Conservation (phyloP, 2,329 filamentous ascomycete species). For the Septoria petroselini region DNA sequence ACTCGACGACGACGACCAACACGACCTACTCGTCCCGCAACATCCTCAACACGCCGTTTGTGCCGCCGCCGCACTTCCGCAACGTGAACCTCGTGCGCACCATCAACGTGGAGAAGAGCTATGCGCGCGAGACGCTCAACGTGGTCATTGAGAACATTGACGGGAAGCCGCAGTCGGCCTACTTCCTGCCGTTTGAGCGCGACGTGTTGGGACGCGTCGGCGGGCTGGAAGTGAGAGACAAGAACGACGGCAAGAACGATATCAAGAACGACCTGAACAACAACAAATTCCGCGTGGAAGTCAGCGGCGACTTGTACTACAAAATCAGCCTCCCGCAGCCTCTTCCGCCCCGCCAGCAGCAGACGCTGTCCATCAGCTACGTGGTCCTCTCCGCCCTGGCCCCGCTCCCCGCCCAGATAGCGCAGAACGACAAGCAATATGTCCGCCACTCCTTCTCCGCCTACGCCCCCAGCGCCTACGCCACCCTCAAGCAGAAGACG, state of each 20-base stretch:
- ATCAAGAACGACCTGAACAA: too few species aligned
- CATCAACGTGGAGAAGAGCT: conserved; percentile 90
- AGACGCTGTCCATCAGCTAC: conserved; percentile 85
- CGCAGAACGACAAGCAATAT: conserved; percentile 83
- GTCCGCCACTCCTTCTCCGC: conserved; percentile 82
- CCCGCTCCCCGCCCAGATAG: conserved; percentile 76
- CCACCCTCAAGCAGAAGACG: conserved; percentile 90
- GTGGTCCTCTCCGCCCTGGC: conserved; percentile 73
- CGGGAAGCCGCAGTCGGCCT: conserved; percentile 75
- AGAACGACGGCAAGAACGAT: conserved; percentile 63
- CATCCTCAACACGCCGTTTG: conserved; percentile 59
- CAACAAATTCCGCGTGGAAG: too few species aligned
- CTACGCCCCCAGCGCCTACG: conserved; percentile 79
- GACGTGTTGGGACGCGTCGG: conserved; percentile 74
- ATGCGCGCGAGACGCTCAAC: conserved; percentile 85
- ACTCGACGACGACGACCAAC: too few species aligned
- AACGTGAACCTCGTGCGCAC: conserved; percentile 88
- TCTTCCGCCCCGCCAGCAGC: conserved; percentile 70
- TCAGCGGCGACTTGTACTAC: too few species aligned
- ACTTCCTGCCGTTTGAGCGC: conserved; percentile 83
- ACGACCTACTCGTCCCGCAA: conserved; percentile 52
- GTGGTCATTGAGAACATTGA: conserved; percentile 89
- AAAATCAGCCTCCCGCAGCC: conserved; percentile 73
- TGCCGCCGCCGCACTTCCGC: conserved; percentile 85
- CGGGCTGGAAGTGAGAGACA: conserved; percentile 86